These are phyloP conservation scores for Fusarium scirpi DNA, from an alignment of 2,329 filamentous ascomycete species.

Conservation along the genomic window DNA sequence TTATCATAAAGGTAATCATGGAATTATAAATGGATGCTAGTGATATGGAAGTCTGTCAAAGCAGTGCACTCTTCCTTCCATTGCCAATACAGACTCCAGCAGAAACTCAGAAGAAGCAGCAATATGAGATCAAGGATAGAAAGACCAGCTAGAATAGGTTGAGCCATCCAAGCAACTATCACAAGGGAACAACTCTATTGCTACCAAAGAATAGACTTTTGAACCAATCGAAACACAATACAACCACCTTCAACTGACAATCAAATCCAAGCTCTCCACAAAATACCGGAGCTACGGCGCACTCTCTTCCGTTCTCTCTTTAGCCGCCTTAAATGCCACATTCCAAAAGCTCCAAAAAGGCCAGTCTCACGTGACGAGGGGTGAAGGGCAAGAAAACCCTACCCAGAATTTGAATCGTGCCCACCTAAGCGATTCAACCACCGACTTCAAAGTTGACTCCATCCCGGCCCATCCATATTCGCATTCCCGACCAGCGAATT, in stretches of 20 bases:
- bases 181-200: not conserved
- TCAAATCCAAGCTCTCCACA: not conserved
- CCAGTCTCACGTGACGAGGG: constrained; percentile 10
- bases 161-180: not conserved
- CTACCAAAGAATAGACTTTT: not conserved
- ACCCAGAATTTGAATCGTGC: constrained; percentile 31
- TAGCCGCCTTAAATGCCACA: not conserved
- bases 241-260: not conserved
- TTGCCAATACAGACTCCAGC: not conserved
- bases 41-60: not conserved
- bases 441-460: constrained; percentile 51
- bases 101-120: not conserved
- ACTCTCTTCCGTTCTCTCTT: constrained; percentile 2
- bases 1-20: not conserved
- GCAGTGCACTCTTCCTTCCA: not conserved
- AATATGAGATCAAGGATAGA: not conserved
- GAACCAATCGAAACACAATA: not conserved
- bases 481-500: constrained; percentile 61
- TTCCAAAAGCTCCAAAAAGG: not conserved
- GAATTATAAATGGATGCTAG: not conserved
- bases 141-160: not conserved
- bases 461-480: constrained; percentile 56
- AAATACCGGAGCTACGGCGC: constrained; percentile 22
- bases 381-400: constrained; percentile 57
- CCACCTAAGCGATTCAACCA: constrained; percentile 27